Evolutionary conservation across 768 basidiomycete genomes (phyloP), one percentile per base, ranked within the genome.

Genomic region (Lentinula aciculospora): DNA sequence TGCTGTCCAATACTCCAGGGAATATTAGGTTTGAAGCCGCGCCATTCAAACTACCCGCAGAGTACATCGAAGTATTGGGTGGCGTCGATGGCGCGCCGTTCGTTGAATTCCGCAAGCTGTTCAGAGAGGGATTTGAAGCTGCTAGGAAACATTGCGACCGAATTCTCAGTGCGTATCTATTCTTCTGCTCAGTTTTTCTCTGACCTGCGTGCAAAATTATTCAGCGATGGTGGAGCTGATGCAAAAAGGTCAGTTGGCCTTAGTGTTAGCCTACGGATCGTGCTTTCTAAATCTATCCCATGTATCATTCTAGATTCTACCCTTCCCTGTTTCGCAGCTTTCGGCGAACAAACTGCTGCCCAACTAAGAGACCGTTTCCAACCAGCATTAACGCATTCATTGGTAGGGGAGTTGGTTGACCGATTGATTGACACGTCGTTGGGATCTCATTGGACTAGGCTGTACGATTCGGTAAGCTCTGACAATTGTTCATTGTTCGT

Each of bases 1-100:
- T 98, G 80, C 80, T 98, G 32, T 89, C 89, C 42, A 98, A 98
- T 70, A 94, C 95, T 1, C 97, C 97, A 0, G 96, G 96, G 19
- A 96, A 96, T 68, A 89, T 99, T 61, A 92, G 96, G 27, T 98
- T 99, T 69, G 97, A 99, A 73, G 96, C 95, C n/a, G 95, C 97
- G 2, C 97, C 97, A 1, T 99, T 99, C 81, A 99, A 99, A 70
- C 74, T 98, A 12, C 87, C 94, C 7, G 77, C 88, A 54, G 97
- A 99, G 71, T 99, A 99, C 71, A 80, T 99, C 54, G 96, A 98
- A 64, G 91, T 99, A 28, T 78, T 99, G 29, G 97, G 97, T 8
- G 96, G 96, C 3, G 73, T 90, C 40, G 79, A 88, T 51, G 81
- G 86, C 28, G 76, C 85, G 23, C 80, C 89, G 12, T 98, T 88